These are phyloP conservation scores for Metarhizium humberi DNA, from an alignment of 2,329 filamentous ascomycete species.

Conservation along the genomic window DNA sequence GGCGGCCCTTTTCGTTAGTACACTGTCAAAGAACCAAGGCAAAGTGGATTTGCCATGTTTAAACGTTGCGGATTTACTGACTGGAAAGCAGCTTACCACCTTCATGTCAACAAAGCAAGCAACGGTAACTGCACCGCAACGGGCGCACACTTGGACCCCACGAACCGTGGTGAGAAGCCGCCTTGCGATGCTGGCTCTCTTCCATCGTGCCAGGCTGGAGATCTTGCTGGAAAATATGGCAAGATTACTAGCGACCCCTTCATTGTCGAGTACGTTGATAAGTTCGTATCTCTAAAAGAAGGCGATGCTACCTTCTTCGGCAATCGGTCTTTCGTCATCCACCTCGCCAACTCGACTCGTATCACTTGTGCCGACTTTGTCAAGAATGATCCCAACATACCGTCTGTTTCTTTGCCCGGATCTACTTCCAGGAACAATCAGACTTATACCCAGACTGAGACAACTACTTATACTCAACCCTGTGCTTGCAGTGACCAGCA, in stretches of 20 bases:
- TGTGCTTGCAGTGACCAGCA: too few relatives aligned
- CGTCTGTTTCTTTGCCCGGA: not conserved
- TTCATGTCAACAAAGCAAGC: slow-evolving; percentile 54
- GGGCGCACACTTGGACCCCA: slow-evolving; percentile 62
- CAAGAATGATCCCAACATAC: not conserved
- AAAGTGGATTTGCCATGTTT: not conserved
- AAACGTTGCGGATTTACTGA: not conserved
- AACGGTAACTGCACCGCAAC: slow-evolving; percentile 65
- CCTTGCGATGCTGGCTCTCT: slow-evolving; percentile 49
- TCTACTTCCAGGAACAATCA: too few relatives aligned
- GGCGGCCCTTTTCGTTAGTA: slow-evolving; percentile 53
- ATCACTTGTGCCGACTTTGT: slow-evolving; percentile 56
- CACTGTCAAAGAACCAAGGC: not conserved
- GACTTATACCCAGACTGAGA: too few relatives aligned
- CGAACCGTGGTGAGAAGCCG: slow-evolving; percentile 50
- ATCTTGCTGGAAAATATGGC: slow-evolving; percentile 67
- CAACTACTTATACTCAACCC: too few relatives aligned
- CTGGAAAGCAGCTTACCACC: slow-evolving; percentile 52
- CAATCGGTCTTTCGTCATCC: slow-evolving; percentile 55
- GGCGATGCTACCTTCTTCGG: slow-evolving; percentile 51
- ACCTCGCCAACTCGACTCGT: slow-evolving; percentile 54
- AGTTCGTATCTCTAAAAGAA: slow-evolving; percentile 43
- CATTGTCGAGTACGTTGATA: slow-evolving; percentile 42
- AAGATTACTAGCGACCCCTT: slow-evolving; percentile 45
- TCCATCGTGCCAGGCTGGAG: slow-evolving; percentile 64